Base-by-base conservation (phyloP, 768 basidiomycete genomes). In the Auricularia cornea region DNA sequence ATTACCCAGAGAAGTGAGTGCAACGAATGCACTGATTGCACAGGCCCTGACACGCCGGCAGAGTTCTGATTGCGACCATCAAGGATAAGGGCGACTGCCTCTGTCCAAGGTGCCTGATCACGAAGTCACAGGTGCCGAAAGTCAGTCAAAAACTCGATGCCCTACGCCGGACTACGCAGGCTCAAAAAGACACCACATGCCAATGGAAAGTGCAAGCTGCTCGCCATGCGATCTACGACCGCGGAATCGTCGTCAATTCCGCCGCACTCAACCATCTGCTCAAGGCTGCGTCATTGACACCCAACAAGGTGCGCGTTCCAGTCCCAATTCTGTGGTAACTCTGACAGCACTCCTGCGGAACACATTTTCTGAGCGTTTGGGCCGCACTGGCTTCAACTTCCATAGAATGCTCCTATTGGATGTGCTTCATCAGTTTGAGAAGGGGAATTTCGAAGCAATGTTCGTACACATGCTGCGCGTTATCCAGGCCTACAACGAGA, bases 1-100 rank as follows among this genome's bases (percentile, higher is more conserved):
- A 77, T 60, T 77, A 77, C 48, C 75, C 75, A 0, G 75, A 78
- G 31, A 78, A 78, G 77, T 76, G 33, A 35, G 30, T 38, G 38
- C 11, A 14, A 5, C 59, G 38, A 11, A 12, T 38, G 11, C 32
- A 10, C 48, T 30, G 68, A 16, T 23, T 18, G 40, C 18, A 4
- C 18, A 65, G 8, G 8, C 38, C 11, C 32, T 63, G 6, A 26
- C 31, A 59, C n/a, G n/a, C n/a, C n/a, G n/a, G n/a, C 41, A 72
- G 72, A 59, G 69, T 72, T 0, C 60, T 76, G 0, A 5, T 76
- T 1, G 72, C 71, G 3, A 69, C 67, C 1, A 68, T 75, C 10
- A 64, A 63, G 8, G 69, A 75, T 29, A 64, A 70, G 23, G 75
- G 74, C 0, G n/a, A 20, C 10, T 76, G 72, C 33, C 75, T 71